A percentile compares a stretch with the other conserved stretches of the same genome.
Evolutionary conservation across 2,329 filamentous ascomycete species (phyloP).

Genomic region (Alternaria sp.): DNA sequence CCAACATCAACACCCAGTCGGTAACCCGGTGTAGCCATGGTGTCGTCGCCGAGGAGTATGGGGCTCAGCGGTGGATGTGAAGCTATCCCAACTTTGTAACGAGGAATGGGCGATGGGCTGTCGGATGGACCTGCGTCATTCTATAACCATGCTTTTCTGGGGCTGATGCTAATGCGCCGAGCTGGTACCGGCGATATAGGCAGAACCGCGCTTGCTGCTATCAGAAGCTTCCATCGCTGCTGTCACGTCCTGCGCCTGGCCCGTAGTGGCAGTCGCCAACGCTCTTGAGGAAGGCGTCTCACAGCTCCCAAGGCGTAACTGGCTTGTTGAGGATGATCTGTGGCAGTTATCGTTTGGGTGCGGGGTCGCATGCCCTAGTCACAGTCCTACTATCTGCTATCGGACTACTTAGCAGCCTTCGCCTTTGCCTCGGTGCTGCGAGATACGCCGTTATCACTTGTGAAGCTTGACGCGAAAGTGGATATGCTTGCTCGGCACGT

Average conservation of each 20-base stretch:
- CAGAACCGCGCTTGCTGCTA: slow-evolving; percentile 1
- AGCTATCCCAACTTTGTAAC: slow-evolving; percentile 2
- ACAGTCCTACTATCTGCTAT: not conserved
- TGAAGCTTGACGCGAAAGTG: slow-evolving; percentile 2
- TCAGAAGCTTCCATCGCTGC: not conserved
- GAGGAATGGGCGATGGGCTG: not conserved
- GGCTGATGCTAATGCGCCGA: slow-evolving; percentile 12
- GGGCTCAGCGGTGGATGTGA: not conserved
- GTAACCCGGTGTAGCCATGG: slow-evolving; percentile 32
- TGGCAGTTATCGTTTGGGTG: not conserved
- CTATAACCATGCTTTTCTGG: slow-evolving; percentile 20
- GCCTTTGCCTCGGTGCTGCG: slow-evolving; percentile 4
- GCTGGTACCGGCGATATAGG: slow-evolving; percentile 11
- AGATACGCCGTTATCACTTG: not conserved
- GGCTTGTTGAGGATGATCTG: slow-evolving; percentile 8
- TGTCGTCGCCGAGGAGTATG: not conserved
- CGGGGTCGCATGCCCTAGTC: slow-evolving; percentile 3
- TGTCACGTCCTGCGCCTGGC: not conserved
- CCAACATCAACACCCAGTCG: slow-evolving; percentile 48
- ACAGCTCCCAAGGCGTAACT: not conserved
- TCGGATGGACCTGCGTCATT: slow-evolving; percentile 18
- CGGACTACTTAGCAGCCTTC: not conserved
- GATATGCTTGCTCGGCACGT: not conserved
- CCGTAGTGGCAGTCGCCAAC: not conserved
- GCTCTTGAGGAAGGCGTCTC: not conserved